A percentile compares a stretch with the other conserved stretches of the same genome.
Conservation (phyloP, 257 asterid species). For the Thymus quinquecostatus region DNA sequence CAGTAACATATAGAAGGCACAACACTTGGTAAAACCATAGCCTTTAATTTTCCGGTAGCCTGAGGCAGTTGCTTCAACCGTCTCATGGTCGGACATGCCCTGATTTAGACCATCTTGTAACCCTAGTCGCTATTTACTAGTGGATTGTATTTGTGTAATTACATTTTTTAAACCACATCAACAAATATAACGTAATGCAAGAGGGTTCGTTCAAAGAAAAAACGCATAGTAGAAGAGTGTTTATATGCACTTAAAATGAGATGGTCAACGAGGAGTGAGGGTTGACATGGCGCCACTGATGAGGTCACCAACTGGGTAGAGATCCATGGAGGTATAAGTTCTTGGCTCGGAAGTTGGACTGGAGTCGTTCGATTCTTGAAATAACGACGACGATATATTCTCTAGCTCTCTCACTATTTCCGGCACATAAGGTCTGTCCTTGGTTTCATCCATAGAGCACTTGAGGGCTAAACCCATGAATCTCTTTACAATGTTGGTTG, state of each 20-base stretch:
- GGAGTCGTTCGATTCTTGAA: slow-evolving; percentile 43
- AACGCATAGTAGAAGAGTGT: too few species aligned
- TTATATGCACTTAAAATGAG: not conserved
- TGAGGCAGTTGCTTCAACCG: too few species aligned
- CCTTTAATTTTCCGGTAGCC: too few species aligned
- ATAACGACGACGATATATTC: slow-evolving; percentile 43
- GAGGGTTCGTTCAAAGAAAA: too few species aligned
- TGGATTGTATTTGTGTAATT: too few species aligned
- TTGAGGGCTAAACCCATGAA: slow-evolving; percentile 63
- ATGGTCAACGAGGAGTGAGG: slow-evolving; percentile 60
- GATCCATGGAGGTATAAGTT: slow-evolving; percentile 42
- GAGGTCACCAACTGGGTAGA: slow-evolving; percentile 55
- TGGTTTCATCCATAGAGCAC: slow-evolving; percentile 75
- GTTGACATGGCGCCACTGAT: slow-evolving; percentile 54
- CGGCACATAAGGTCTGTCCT: slow-evolving; percentile 64
- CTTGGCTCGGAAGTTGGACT: slow-evolving; percentile 37
- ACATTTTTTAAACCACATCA: too few species aligned
- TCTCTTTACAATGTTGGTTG: slow-evolving; percentile 59
- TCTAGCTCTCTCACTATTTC: slow-evolving; percentile 85
- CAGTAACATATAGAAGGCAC: too few species aligned
- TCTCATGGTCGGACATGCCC: too few species aligned
- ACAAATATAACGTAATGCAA: too few species aligned
- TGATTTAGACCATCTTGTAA: too few species aligned
- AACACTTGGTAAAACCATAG: too few species aligned
- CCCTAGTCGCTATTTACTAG: too few species aligned